Evolutionary conservation across 164 flowering plant genomes (phyloP).

Genomic region (Vitis vinifera): ASM3070453v1 NC_081816.1:4658001-4658500

Average conservation of each 20-base stretch:
- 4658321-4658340: background rate
- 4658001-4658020: no score
- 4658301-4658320: background rate
- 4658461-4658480: conserved; percentile 90
- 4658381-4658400: conserved; percentile 79
- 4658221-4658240: conserved; percentile 97
- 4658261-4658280: conserved; percentile 99
- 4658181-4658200: background rate
- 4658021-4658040: no score
- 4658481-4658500: conserved; percentile 98
- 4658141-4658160: background rate
- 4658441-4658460: conserved; percentile 98
- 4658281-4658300: conserved; percentile 95
- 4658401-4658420: conserved; percentile 88
- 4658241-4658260: conserved; percentile 99
- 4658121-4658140: conserved; percentile 85
- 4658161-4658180: background rate
- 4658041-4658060: conserved; percentile 43
- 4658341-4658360: background rate
- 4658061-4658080: conserved; percentile 94
- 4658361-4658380: background rate
- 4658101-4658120: conserved; percentile 94
- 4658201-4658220: conserved; percentile 45
- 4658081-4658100: conserved; percentile 89
- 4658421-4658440: conserved; percentile 97